phyloP scores from a whole-genome alignment of 1,284 basidiomycete genomes.

The Irpex lacteus region DNA sequence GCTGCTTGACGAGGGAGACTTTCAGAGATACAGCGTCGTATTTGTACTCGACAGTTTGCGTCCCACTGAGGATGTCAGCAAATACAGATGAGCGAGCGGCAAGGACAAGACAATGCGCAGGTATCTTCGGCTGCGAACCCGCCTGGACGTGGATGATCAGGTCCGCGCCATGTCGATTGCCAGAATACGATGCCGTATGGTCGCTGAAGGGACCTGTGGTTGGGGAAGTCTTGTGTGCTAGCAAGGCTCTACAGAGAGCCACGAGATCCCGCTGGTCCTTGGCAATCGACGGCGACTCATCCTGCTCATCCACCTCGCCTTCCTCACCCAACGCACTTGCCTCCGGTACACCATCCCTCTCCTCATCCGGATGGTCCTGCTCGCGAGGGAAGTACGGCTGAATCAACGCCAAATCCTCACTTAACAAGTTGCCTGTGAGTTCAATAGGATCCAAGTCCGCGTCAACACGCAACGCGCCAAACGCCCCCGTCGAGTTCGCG shows the following conservation, averaged over 20 bases:
- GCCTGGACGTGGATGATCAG: slow-evolving; percentile 45
- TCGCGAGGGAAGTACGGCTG: slow-evolving; percentile 46
- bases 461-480: slow-evolving; percentile 83
- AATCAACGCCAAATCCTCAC: slow-evolving; percentile 66
- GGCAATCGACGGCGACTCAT: neutral
- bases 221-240: neutral
- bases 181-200: slow-evolving; percentile 30
- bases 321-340: neutral
- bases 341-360: neutral
- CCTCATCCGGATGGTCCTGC: neutral
- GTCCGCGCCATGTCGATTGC: slow-evolving; percentile 56
- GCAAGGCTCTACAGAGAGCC: neutral
- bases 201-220: slow-evolving; percentile 21
- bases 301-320: slow-evolving; percentile 3
- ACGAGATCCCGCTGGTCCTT: neutral
- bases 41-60: slow-evolving; percentile 10
- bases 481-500: slow-evolving; percentile 87
- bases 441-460: slow-evolving; percentile 40
- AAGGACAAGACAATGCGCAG: slow-evolving; percentile 68
- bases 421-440: slow-evolving; percentile 58
- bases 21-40: neutral
- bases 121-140: slow-evolving; percentile 36
- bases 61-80: slow-evolving; percentile 38
- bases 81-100: slow-evolving; percentile 58
- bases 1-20: slow-evolving; percentile 24